Percentiles rank a stretch among this genome's conserved stretches.
phyloP scores from a whole-genome alignment of 495 filamentous ascomycete species.

The Aspergillus nanangensis region DNA sequence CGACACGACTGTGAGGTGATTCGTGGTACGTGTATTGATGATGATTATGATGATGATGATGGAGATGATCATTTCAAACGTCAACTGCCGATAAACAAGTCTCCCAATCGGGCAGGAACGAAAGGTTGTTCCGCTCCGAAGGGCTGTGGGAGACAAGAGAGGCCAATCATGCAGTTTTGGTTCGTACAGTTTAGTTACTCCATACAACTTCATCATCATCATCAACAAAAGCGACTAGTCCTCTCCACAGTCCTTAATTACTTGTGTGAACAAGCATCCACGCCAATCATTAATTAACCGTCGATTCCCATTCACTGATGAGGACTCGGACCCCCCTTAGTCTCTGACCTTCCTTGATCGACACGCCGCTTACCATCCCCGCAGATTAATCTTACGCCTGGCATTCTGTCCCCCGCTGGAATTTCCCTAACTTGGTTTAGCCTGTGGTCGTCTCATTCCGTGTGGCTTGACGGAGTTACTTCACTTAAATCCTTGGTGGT shows the following conservation, averaged over 20 bases:
- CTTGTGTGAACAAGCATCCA: too few species aligned
- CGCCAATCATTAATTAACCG: too few species aligned
- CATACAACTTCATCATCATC: too few species aligned
- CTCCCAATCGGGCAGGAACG: conserved; percentile 26
- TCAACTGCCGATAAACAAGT: conserved; percentile 28
- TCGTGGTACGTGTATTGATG: too few species aligned
- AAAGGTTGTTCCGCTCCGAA: conserved; percentile 4
- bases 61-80: conserved; percentile 15
- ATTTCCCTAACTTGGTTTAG: conserved; percentile 10
- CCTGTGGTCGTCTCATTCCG: neutral
- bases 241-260: too few species aligned
- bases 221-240: too few species aligned
- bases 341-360: neutral
- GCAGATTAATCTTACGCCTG: neutral
- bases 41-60: conserved; percentile 16
- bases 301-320: too few species aligned
- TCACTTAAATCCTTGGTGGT: too few species aligned
- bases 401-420: conserved; percentile 13
- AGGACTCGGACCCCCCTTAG: neutral
- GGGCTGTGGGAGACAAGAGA: neutral
- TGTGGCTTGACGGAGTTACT: conserved; percentile 7
- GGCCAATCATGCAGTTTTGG: neutral
- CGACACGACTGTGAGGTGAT: neutral
- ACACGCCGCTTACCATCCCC: conserved; percentile 5
- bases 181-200: too few species aligned